Conservation (phyloP, 805 yeast genomes). For the Yamadazyma tumulicola region DNA sequence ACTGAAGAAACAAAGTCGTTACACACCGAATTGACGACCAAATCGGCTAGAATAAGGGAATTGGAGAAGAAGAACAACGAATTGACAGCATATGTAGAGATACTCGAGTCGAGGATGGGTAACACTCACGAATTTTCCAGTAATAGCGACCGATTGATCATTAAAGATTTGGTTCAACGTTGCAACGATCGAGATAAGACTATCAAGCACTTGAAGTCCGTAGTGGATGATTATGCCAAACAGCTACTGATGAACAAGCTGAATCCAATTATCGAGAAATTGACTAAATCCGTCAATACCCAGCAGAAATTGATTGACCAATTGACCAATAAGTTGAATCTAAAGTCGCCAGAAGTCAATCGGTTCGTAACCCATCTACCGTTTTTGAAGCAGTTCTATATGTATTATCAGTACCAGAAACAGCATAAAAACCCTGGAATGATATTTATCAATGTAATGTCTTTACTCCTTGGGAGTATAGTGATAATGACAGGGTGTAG, state of each 20-base stretch:
- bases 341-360: conserved; percentile 10
- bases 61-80: conserved; percentile 16
- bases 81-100: conserved; percentile 15
- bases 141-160: conserved; percentile 6
- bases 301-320: conserved; percentile 20
- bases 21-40: conserved; percentile 5
- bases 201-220: conserved; percentile 15
- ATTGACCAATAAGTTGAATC: conserved; percentile 15
- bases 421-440: conserved; percentile 18
- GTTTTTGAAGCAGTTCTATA: conserved; percentile 26
- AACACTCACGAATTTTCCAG: conserved; percentile 1
- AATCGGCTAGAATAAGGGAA: conserved; percentile 12
- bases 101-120: conserved; percentile 14
- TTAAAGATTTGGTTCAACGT: conserved; percentile 14
- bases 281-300: conserved; percentile 15
- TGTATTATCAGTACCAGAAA: conserved; percentile 22
- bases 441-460: conserved; percentile 17
- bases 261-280: conserved; percentile 10
- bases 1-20: conserved; percentile 12
- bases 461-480: conserved; percentile 20
- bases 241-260: conserved; percentile 13
- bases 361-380: conserved; percentile 23
- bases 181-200: conserved; percentile 17
- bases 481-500: conserved; percentile 18
- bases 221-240: conserved; percentile 18